Conservation (phyloP, 2,329 filamentous ascomycete species). For the Pseudogymnoascus sp. region DNA sequence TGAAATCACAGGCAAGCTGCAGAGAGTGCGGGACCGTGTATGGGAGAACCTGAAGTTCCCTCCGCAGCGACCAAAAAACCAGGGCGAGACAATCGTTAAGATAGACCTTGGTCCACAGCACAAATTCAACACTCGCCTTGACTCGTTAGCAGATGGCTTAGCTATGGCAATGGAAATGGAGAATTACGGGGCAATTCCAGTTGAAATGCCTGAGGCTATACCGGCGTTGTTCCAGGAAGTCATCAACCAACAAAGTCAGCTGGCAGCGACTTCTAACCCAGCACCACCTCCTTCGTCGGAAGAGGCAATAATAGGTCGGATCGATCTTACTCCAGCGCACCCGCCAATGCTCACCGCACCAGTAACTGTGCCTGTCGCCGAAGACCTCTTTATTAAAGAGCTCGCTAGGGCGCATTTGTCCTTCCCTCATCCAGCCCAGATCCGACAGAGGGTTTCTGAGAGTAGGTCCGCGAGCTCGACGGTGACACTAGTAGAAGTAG, state of each 20-base stretch:
- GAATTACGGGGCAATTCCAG: conserved; percentile 2
- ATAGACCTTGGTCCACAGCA: not conserved
- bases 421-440: not conserved
- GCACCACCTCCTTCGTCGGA: not conserved
- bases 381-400: not conserved
- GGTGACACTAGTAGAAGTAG: not conserved
- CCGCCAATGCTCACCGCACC: not conserved
- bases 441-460: not conserved
- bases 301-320: not conserved
- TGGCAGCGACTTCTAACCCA: not conserved
- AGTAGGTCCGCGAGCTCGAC: not conserved
- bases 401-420: not conserved
- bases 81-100: not conserved
- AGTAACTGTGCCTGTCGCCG: not conserved
- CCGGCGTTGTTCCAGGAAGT: not conserved
- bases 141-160: conserved; percentile 7
- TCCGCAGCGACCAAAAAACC: not conserved
- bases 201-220: conserved; percentile 9
- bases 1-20: not conserved
- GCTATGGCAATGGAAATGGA: conserved; percentile 12
- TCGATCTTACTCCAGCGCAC: not conserved
- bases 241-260: not conserved
- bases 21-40: not conserved
- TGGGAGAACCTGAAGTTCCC: not conserved
- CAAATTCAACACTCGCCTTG: conserved; percentile 2